These are phyloP conservation scores for Tuber aestivum DNA, from an alignment of 495 filamentous ascomycete genomes.

Conservation along the genomic window DNA sequence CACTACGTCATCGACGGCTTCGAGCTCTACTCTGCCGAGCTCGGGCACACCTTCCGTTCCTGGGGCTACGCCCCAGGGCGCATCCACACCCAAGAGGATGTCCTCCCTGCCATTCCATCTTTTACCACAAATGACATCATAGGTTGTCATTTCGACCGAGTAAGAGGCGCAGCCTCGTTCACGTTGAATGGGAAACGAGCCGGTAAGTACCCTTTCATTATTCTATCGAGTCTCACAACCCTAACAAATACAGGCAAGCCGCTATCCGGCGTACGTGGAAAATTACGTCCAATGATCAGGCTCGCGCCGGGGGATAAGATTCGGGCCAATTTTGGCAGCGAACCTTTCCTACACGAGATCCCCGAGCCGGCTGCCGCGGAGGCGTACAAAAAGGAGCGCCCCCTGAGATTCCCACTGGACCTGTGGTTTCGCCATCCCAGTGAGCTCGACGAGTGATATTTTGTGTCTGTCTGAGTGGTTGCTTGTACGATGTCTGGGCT, in stretches of 20 bases:
- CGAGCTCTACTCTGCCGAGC: neutral
- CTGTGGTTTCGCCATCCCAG: too few relatives aligned
- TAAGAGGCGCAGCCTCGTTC: constrained; percentile 4
- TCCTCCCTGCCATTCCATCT: too few relatives aligned
- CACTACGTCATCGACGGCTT: neutral
- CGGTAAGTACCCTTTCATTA: constrained; percentile 1
- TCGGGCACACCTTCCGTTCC: neutral
- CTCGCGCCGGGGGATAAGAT: neutral
- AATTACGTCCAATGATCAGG: constrained; percentile 3
- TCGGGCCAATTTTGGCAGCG: constrained; percentile 12
- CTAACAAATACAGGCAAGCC: constrained; percentile 2
- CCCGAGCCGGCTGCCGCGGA: neutral
- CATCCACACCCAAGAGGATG: neutral
- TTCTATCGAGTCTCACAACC: neutral
- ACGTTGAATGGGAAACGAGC: constrained; percentile 11
- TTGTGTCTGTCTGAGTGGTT: too few relatives aligned
- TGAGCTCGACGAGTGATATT: too few relatives aligned
- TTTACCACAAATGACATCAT: neutral
- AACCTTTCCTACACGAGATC: neutral
- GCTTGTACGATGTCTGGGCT: too few relatives aligned
- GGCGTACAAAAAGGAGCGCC: neutral
- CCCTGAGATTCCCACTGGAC: too few relatives aligned
- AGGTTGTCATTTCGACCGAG: constrained; percentile 16
- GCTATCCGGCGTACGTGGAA: constrained; percentile 9
- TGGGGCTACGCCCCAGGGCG: neutral